A percentile compares a stretch with the other conserved stretches of the same genome.
These are phyloP conservation scores for Amanita jacksonii DNA, from an alignment of 768 basidiomycete genomes.

Conservation along the genomic window DNA sequence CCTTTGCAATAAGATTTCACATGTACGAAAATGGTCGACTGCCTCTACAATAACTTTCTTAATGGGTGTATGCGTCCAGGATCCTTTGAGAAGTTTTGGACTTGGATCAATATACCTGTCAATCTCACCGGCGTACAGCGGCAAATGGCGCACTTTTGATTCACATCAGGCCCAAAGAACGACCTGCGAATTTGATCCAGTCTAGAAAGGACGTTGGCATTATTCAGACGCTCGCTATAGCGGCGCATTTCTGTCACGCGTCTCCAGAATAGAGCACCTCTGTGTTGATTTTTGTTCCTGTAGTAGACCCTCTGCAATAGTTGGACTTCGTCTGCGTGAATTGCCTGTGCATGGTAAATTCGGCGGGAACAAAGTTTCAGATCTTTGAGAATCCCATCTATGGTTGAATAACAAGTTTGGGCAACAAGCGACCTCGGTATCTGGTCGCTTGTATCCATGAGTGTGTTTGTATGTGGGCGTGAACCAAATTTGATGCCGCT, in stretches of 20 bases:
- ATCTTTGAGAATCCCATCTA: constrained; percentile 54
- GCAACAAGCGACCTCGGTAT: constrained; percentile 20
- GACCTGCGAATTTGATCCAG: constrained; percentile 34
- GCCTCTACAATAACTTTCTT: constrained; percentile 22
- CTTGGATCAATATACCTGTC: constrained; percentile 21
- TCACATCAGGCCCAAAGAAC: constrained; percentile 37
- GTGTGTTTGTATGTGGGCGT: neutral
- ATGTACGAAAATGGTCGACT: constrained; percentile 25
- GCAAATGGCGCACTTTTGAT: constrained; percentile 25
- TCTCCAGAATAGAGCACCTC: constrained; percentile 60
- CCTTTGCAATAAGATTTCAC: constrained; percentile 34
- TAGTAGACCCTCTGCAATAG: constrained; percentile 64
- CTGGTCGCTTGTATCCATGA: constrained; percentile 7
- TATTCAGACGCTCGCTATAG: constrained; percentile 31
- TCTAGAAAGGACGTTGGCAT: constrained; percentile 20
- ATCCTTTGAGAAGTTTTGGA: constrained; percentile 40
- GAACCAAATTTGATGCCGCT: neutral
- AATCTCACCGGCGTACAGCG: neutral
- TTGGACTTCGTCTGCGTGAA: constrained; percentile 42
- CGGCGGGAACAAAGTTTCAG: constrained; percentile 47
- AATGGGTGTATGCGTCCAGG: constrained; percentile 59
- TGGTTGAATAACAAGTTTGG: constrained; percentile 21
- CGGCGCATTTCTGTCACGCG: constrained; percentile 53
- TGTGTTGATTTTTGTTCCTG: constrained; percentile 75
- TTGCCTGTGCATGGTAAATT: constrained; percentile 33